Base-by-base conservation (phyloP, 768 basidiomycete genomes). In the Gautieria morchelliformis region DNA sequence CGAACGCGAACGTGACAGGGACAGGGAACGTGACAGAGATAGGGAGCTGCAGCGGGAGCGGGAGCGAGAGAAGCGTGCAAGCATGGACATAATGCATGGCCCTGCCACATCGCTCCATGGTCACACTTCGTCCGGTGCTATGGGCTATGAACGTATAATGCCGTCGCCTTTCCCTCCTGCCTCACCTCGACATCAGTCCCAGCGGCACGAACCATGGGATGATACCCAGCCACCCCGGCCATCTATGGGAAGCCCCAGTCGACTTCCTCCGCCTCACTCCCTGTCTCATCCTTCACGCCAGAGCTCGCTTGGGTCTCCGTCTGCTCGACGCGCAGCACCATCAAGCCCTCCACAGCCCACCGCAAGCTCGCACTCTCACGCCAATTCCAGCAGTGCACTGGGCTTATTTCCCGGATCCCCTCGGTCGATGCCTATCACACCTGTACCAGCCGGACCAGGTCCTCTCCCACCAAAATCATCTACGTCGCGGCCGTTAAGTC, bases 141-240 rank as follows among this genome's bases (percentile, higher is more conserved):
- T 57, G 14, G 56, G 56, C 33, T 57, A 57, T 27, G 56, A 57
- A 11, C 56, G 56, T 48, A 33, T 57, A 12, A 20, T 57, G 11
- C 33, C 56, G 6, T 57, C 56, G 35, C 33, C 45, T 5, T 57
- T 57, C 22, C 24, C 30, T n/a, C 40, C 56, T 4, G n/a, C 45
- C 14, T 57, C 56, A 11, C 35, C 46, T 20, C 56, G 30, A 20
- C 51, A 40, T 7, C 51, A 52, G 22, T 33, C 22, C 15, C 48
- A 49, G 41, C 53, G 53, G 27, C 37, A 45, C 33, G 56, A 57
- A 20, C 10, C 56, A 20, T 57, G 56, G 56, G 56, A 57, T 20
- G 56, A 57, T 35, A 17, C 20, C 10, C 32, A 17, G 7, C 51
- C 10, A 37, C 27, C 45, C 7, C 45, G 56, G 10, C 47, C 56